Evolutionary conservation across 768 basidiomycete species (phyloP).

Genomic region (Termitomyces sp.): DNA sequence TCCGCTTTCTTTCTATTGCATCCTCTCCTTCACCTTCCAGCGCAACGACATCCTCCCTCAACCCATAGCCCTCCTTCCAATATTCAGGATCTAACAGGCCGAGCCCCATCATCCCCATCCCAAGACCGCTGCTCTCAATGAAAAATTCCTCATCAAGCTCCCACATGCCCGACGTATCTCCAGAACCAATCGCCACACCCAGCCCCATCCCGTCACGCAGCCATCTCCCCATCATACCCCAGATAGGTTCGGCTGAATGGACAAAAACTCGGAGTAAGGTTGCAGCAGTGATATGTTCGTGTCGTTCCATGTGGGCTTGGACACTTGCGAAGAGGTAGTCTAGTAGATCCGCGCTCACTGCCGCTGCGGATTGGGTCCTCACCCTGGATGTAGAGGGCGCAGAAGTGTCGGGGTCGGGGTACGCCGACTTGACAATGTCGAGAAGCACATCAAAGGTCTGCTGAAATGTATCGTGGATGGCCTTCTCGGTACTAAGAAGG

Average conservation of each 20-base stretch:
- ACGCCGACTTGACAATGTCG: constrained; percentile 37
- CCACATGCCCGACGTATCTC: constrained; percentile 23
- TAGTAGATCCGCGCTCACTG: constrained; percentile 53
- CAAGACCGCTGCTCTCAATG: constrained; percentile 66
- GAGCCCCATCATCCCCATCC: constrained; percentile 41
- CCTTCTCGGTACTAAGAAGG: constrained; percentile 61
- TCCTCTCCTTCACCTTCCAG: constrained; percentile 15
- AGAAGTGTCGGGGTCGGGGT: constrained; percentile 20
- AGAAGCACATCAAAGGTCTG: constrained; percentile 55
- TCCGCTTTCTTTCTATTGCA: constrained; percentile 17
- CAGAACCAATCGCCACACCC: constrained; percentile 28
- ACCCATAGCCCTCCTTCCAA: constrained; percentile 69
- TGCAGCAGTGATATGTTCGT: constrained; percentile 50
- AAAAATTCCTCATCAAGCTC: constrained; percentile 76
- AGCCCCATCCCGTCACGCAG: constrained; percentile 68
- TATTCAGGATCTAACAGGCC: constrained; percentile 69
- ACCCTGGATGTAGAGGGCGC: constrained; percentile 13
- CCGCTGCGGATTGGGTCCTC: constrained; percentile 40
- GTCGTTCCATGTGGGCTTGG: constrained; percentile 57
- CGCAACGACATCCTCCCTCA: constrained; percentile 40
- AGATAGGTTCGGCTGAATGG: constrained; percentile 63
- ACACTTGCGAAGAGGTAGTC: constrained; percentile 56
- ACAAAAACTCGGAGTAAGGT: constrained; percentile 62
- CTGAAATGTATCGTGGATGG: constrained; percentile 52
- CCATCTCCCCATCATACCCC: constrained; percentile 73